Evolutionary conservation across 257 asterid species (phyloP), one percentile per base, ranked within the genome.

Genomic region (Forsythia viridissima): DNA sequence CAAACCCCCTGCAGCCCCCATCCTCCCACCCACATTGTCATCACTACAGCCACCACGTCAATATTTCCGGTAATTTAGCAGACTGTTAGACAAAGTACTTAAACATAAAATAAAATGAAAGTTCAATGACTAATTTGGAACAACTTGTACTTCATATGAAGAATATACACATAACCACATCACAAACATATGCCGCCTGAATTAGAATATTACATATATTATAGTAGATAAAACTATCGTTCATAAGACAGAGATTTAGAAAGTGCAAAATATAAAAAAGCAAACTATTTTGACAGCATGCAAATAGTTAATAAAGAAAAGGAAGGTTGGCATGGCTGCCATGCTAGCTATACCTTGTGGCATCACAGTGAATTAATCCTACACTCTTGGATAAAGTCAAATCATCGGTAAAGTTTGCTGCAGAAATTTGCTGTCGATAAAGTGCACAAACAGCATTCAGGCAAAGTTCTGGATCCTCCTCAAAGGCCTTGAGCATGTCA

Each of bases 381-480:
- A 38, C 72, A 20, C 37, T 39, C 2, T 36, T 21, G 61, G 76
- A 30, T 37, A 51, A 18, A 34, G 20, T 40, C n/a, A 73, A 73
- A 44, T 43, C 36, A 18, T 2, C n/a, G 65, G 72, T 37, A 20
- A 80, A 71, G 74, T 73, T 70, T 40, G 52, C 67, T 4, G 74
- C 74, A 44, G 43, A 55, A 67, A 72, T 18, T 12, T 77, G 65
- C 46, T 73, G 75, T 74, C 86, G 65, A 67, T 87, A 80, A 52
- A 86, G 85, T 71, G 84, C 82, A 55, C 87, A 87, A 2, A 84
- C 81, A 1, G 79, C 88, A 21, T 73, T 76, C 87, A 80, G 46
- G 77, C 82, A 76, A 77, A 82, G 76, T 52, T 78, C 83, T 8
- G 55, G 70, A 44, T 87, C 84, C 40, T 78, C 48, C 57, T 73